Evolutionary conservation across 371 early-diverging fungal genomes (phyloP).

Genomic region (Mortierella sp.): DNA sequence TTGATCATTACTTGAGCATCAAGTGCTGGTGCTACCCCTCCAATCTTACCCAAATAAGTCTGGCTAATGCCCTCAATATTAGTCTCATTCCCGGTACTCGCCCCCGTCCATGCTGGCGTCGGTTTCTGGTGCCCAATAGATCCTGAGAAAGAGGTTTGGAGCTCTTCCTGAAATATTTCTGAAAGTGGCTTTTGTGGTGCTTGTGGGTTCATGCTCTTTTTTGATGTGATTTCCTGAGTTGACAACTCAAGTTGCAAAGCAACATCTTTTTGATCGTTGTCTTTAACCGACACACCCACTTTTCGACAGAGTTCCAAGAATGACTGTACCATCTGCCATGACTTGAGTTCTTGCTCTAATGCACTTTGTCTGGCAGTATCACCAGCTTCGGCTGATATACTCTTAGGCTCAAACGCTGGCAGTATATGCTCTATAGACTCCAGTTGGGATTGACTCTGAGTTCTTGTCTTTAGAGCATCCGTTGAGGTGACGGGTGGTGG

Average conservation of each 20-base stretch:
- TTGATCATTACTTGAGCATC: slow-evolving; percentile 43
- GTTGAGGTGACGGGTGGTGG: not conserved
- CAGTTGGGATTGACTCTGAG: not conserved
- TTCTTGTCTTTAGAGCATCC: not conserved
- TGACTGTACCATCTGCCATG: slow-evolving; percentile 54
- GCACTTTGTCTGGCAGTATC: not conserved
- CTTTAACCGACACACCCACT: slow-evolving; percentile 40
- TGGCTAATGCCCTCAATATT: slow-evolving; percentile 5
- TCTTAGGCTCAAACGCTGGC: slow-evolving; percentile 10
- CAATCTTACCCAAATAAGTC: slow-evolving; percentile 30
- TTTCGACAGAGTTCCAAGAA: slow-evolving; percentile 51
- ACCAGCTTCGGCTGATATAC: not conserved
- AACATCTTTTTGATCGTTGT: slow-evolving; percentile 27
- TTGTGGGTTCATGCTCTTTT: not conserved
- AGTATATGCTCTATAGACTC: slow-evolving; percentile 30
- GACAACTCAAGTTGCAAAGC: slow-evolving; percentile 21
- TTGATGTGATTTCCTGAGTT: slow-evolving; percentile 10
- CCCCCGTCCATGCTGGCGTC: not conserved
- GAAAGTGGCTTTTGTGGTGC: slow-evolving; percentile 29
- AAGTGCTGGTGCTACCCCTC: slow-evolving; percentile 20
- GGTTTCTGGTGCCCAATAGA: slow-evolving; percentile 16
- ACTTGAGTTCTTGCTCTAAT: slow-evolving; percentile 41
- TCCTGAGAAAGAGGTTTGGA: slow-evolving; percentile 42
- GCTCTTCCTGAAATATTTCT: slow-evolving; percentile 46
- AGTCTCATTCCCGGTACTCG: not conserved